Evolutionary conservation across 129 eudicot species (phyloP), one percentile per base, ranked within the genome.

Genomic region (Flaveria ramosissima): DNA sequence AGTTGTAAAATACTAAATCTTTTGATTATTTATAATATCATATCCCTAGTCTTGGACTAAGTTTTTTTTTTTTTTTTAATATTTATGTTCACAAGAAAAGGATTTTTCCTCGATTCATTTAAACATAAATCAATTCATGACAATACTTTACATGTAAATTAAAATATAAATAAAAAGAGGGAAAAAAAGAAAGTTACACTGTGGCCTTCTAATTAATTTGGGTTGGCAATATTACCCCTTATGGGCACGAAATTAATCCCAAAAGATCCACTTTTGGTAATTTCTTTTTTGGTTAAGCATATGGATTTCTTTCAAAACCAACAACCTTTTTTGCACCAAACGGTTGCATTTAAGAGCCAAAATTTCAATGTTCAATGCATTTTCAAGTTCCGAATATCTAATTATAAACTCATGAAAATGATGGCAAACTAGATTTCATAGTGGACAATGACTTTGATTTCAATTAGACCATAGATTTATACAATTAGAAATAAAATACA

Each of bases 141-240:
- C 68, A 78, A 60, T 16, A 78, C 4, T 70, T 62, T 47, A 47
- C 45, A 48, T 51, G 73, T 41, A 63, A 56, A 26, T 32, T 21
- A 32, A 68, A 67, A 23, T 24, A 9, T 61, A 24, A 61, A 24
- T 61, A 3, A 21, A 39, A 32, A 36, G 3, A 20, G n/a, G 2
- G 24, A 52, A 47, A 72, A 52, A 11, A 13, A 79, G 47, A 79
- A 80, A 80, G 74, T 65, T 63, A 80, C 79, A 73, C 62, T 52
- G 43, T 51, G 61, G 48, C 59, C 43, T 73, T 72, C 48, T 53
- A 42, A 65, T 60, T 80, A 48, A 65, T 26, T 73, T 66, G 69
- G 79, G 70, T 73, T 80, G 70, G 79, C 70, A 55, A 73, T 65
- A 63, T 79, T 79, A 17, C 46, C 50, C 71, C 68, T 53, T 72